phyloP scores from a whole-genome alignment of 441 rosid genomes.

The Pelargonium exstipulatum region DNA sequence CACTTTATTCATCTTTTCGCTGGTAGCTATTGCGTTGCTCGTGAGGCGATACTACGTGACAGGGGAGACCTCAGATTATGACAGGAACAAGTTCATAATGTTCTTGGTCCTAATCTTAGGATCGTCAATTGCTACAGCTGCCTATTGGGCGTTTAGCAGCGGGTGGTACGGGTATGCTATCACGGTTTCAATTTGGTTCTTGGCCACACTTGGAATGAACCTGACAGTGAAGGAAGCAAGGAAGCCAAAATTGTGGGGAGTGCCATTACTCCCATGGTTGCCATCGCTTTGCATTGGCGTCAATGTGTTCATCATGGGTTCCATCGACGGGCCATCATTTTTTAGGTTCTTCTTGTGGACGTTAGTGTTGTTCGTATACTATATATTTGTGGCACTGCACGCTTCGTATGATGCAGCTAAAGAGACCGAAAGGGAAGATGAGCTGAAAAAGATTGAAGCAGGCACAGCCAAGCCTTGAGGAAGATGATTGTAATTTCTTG shows the following conservation, averaged over 20 bases:
- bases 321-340: slow-evolving; percentile 48
- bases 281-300: slow-evolving; percentile 51
- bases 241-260: slow-evolving; percentile 64
- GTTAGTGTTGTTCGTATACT: slow-evolving; percentile 42
- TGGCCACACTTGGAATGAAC: slow-evolving; percentile 41
- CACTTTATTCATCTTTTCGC: slow-evolving; percentile 57
- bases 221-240: slow-evolving; percentile 43
- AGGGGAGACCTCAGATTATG: slow-evolving; percentile 33
- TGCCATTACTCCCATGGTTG: slow-evolving; percentile 60
- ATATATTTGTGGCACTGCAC: slow-evolving; percentile 49
- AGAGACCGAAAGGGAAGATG: slow-evolving; percentile 12
- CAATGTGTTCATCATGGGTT: slow-evolving; percentile 64
- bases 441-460: slow-evolving; percentile 17
- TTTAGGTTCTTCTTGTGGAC: slow-evolving; percentile 56
- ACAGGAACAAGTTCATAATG: slow-evolving; percentile 39
- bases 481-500: neutral
- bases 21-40: slow-evolving; percentile 54
- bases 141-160: slow-evolving; percentile 37
- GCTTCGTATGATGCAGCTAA: slow-evolving; percentile 53
- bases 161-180: slow-evolving; percentile 54
- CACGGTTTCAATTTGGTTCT: slow-evolving; percentile 49
- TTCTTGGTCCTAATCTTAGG: slow-evolving; percentile 39
- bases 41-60: slow-evolving; percentile 60
- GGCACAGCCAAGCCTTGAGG: neutral
- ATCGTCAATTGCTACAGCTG: slow-evolving; percentile 45